Percentiles rank a stretch among this genome's conserved stretches.
These are phyloP conservation scores for Neurospora crassa DNA, from an alignment of 2,329 filamentous ascomycete species.

Conservation along the genomic window DNA sequence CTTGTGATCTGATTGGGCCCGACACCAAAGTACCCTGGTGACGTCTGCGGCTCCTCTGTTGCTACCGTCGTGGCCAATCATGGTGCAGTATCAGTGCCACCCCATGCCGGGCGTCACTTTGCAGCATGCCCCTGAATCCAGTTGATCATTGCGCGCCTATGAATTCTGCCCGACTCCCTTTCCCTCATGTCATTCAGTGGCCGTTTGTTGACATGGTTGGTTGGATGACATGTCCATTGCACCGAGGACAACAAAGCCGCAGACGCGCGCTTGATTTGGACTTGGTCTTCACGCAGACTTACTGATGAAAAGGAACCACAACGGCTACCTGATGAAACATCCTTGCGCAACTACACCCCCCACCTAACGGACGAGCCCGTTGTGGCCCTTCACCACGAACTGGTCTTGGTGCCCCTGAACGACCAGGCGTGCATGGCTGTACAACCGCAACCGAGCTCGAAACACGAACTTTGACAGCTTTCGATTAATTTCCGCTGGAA, in stretches of 20 bases:
- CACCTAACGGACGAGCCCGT: neutral
- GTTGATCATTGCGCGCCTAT: neutral
- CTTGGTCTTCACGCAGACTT: neutral
- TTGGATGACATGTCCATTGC: neutral
- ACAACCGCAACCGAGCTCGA: neutral
- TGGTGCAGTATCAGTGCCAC: neutral
- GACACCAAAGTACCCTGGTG: constrained; percentile 7
- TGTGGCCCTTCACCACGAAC: neutral
- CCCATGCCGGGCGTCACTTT: neutral
- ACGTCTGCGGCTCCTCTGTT: constrained; percentile 16
- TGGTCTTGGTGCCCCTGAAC: neutral
- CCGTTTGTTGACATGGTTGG: neutral
- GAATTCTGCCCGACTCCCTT: neutral
- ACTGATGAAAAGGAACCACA: neutral
- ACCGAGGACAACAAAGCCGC: neutral
- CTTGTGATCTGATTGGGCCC: neutral
- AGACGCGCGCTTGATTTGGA: constrained; percentile 2
- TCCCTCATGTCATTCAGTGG: neutral
- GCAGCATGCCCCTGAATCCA: neutral
- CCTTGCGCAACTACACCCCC: neutral
- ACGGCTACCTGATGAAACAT: neutral
- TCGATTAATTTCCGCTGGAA: neutral
- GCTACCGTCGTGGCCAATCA: constrained; percentile 2
- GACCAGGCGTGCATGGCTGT: neutral
- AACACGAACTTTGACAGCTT: neutral